Base-by-base conservation (phyloP, 805 yeast genomes). In the Priceomyces medius region DNA sequence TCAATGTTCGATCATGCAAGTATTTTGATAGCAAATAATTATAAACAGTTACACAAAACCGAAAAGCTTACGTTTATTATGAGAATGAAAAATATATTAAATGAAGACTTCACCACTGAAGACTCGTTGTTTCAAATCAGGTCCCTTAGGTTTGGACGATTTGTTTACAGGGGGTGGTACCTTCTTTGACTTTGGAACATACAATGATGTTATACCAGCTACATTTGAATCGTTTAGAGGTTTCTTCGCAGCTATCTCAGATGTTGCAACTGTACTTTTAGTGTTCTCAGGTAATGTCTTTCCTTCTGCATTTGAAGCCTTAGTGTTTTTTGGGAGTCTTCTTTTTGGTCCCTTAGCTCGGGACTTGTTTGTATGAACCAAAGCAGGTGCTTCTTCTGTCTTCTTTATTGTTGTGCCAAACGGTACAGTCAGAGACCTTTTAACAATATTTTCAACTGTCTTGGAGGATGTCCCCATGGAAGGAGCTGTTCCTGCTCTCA, bases 271-370 rank as follows among this genome's bases (percentile, higher is more conserved):
- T 7, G 8, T 32, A 10, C 18, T 19, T n/a, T 24, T 19, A 12
- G 40, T 7, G 18, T 24, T 41, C 31, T 27, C 31, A 8, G 31
- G 27, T 28, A 17, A 24, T 12, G 31, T 29, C 2, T 19, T 27
- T 10, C n/a, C 14, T 7, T 40, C 39, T n/a, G 8, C 20, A 3
- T 16, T 12, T 13, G 35, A 20, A 9, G 38, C 17, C 13, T 17
- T 40, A 7, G 44, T 35, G 7, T 21, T 46, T 39, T 64, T 62
- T 1, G 81, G 81, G 14, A 73, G 59, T 37, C 73, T 59, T 46
- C 82, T 57, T 50, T 68, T 74, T 0, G 83, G 83, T 0, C 83
- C 83, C 41, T 63, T 71, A 13, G 80, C 61, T 40, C 83, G 59
- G 0, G 56, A 42, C 49, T 77, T 78, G 34, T 67, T 76, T 2